phyloP scores from a whole-genome alignment of 163 green algal species.

The Scenedesmus sp. region DNA sequence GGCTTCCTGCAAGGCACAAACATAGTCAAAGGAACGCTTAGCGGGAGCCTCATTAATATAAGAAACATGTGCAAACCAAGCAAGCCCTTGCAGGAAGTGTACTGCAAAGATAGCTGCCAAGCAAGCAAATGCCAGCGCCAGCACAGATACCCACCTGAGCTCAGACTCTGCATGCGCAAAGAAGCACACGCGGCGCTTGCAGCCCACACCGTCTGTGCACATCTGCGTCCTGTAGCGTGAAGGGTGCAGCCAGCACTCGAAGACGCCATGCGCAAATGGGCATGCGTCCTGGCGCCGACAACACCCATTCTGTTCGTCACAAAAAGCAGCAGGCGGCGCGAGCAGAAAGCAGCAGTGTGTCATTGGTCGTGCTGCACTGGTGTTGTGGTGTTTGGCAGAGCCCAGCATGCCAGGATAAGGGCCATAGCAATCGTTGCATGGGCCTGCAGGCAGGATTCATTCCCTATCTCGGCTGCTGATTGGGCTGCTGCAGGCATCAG shows the following conservation, averaged over 20 bases:
- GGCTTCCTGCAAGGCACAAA: conserved; percentile 55
- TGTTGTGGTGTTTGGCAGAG: not conserved
- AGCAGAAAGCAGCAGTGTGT: conserved; percentile 13
- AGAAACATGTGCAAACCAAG: not conserved
- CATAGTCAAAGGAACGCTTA: not conserved
- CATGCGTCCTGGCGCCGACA: conserved; percentile 81
- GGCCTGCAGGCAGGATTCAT: not conserved
- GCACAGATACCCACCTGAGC: conserved; percentile 51
- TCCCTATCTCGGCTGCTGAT: not conserved
- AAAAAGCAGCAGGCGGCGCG: not conserved
- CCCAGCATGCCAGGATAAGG: not conserved
- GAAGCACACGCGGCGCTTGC: conserved; percentile 92
- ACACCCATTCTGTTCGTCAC: conserved; percentile 67
- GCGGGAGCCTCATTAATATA: not conserved
- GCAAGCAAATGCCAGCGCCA: not conserved
- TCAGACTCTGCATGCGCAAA: conserved; percentile 88
- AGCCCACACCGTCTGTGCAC: conserved; percentile 86
- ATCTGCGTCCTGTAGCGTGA: conserved; percentile 88
- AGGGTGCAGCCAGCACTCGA: conserved; percentile 94
- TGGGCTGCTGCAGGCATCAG: not conserved
- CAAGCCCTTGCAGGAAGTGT: not conserved
- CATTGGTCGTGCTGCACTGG: too few species aligned
- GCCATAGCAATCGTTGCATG: not conserved
- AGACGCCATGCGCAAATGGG: conserved; percentile 89
- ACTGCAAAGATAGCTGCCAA: not conserved